Evolutionary conservation across 305 asterid species (phyloP), one percentile per base, ranked within the genome.

Genomic region (Andrographis paniculata): DNA sequence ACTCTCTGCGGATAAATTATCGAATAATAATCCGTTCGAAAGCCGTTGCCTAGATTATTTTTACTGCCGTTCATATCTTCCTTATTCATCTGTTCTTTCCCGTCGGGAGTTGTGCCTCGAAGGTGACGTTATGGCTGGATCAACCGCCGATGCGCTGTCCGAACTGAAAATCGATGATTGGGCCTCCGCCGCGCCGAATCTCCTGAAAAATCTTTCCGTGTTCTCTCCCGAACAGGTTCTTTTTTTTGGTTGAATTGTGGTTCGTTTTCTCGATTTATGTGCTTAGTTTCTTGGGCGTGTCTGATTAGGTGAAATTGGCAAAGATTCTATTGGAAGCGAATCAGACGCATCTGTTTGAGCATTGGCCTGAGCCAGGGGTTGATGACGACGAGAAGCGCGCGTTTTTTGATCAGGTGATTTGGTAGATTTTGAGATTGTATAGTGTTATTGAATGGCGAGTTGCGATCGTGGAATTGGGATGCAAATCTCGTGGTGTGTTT

Each of bases 341-440:
- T 50, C 99, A 91, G 72, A 58, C 62, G 38, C 93, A 83, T 58
- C 54, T 87, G 79, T 87, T 91, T 64, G 72, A 87, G 73, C 85
- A 77, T 55, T 91, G 99, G 96, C 69, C 94, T 1, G 82, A 75
- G 43, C 87, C 93, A 5, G 99, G 96, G 17, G 79, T 73, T 43
- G 78, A 87, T 23, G 99, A 83, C 58, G 80, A 81, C 15, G 66
- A 68, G 64, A 91, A 91, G 72, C 67, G 62, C 18, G 76, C 82
- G 14, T 77, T 87, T 58, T 79, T 91, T 50, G 80, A 87, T 53
- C 99, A 91, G 85, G 99, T 83, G 36, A 56, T 60, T 52, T 31
- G 37, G 13, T 15, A 6, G 16, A 18, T 11, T 58, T 15, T 23
- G 5, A 5, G 5, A 5, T 31, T 31, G 6, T 31, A 3, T 31